phyloP scores from a whole-genome alignment of 2,329 filamentous ascomycete genomes.

The Ambrosiella xylebori region DNA sequence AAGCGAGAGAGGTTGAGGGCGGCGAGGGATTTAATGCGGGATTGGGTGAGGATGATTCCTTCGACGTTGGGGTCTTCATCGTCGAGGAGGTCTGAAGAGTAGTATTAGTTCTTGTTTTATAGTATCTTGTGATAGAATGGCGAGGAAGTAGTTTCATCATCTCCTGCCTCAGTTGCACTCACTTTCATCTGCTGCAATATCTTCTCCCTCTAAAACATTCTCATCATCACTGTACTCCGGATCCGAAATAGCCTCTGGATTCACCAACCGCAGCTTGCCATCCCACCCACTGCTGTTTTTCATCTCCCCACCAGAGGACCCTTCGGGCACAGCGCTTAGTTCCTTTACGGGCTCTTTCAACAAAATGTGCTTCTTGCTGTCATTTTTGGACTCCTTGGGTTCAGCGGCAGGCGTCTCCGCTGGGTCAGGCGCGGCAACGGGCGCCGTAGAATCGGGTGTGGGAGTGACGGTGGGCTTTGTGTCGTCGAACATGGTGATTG shows the following conservation, averaged over 20 bases:
- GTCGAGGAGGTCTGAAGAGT: conserved; percentile 38
- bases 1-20: conserved; percentile 74
- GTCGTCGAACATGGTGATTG: background rate
- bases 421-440: background rate
- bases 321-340: conserved; percentile 18
- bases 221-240: conserved; percentile 66
- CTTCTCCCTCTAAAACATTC: conserved; percentile 50
- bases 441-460: background rate
- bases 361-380: conserved; percentile 27
- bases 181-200: conserved; percentile 73
- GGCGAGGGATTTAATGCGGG: conserved; percentile 61
- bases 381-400: conserved; percentile 3
- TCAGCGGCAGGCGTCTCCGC: background rate
- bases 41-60: conserved; percentile 83
- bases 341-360: conserved; percentile 24
- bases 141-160: too few species aligned
- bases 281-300: conserved; percentile 60
- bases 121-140: background rate
- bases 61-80: conserved; percentile 43
- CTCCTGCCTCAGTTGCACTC: conserved; percentile 13
- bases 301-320: conserved; percentile 25
- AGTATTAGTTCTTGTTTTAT: background rate
- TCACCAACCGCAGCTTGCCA: conserved; percentile 60
- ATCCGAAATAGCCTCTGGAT: conserved; percentile 70
- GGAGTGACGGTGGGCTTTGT: background rate